These are phyloP conservation scores for Iberis amara DNA, from an alignment of 441 rosid species.

Conservation along the genomic window DNA sequence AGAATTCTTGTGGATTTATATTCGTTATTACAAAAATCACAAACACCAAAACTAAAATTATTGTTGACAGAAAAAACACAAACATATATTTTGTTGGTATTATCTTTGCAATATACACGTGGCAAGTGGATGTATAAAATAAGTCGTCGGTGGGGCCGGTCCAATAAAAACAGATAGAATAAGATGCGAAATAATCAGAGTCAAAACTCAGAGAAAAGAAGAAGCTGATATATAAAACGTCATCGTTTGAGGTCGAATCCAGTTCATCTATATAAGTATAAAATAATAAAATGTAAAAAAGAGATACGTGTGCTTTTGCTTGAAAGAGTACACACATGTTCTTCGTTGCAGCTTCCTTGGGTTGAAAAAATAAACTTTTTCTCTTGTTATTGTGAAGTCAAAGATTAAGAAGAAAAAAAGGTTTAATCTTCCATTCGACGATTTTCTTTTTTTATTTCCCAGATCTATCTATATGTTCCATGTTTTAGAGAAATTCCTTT, in stretches of 20 bases:
- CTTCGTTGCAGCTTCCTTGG: conserved; percentile 30
- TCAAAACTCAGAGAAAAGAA: conserved; percentile 2
- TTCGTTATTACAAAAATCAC: too few relatives aligned
- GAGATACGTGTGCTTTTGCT: conserved; percentile 23
- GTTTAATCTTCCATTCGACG: conserved; percentile 15
- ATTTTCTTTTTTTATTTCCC: too few relatives aligned
- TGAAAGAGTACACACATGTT: conserved; percentile 27
- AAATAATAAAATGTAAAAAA: not conserved
- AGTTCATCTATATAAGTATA: conserved; percentile 15
- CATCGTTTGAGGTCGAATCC: conserved; percentile 29
- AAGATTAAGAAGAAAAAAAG: conserved; percentile 17
- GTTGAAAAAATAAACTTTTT: conserved; percentile 22
- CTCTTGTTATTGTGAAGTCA: conserved; percentile 24
- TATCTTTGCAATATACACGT: conserved; percentile 17
- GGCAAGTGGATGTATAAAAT: conserved; percentile 17
- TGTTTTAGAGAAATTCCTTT: conserved; percentile 11
- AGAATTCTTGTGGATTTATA: too few relatives aligned
- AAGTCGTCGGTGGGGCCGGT: conserved; percentile 29
- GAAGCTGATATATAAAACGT: conserved; percentile 20
- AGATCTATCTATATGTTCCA: not conserved
- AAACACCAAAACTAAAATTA: not conserved
- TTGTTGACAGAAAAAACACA: too few relatives aligned
- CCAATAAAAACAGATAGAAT: conserved; percentile 22
- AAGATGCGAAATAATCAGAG: conserved; percentile 31
- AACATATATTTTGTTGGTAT: too few relatives aligned